Base-by-base conservation (phyloP, 169 alveolate genomes). In the Sarcocystis neurona region DNA sequence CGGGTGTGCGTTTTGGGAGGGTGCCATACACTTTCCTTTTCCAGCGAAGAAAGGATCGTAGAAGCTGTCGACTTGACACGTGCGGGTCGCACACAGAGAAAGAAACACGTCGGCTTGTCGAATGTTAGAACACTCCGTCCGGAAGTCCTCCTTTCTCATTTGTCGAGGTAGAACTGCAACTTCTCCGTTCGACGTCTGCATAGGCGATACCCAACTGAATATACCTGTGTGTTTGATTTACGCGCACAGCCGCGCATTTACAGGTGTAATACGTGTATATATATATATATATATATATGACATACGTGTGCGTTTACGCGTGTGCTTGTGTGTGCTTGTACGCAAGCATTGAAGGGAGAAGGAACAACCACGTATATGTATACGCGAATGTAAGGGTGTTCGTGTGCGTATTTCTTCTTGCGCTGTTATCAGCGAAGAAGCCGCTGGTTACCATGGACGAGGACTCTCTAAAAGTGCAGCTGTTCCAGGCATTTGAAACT, bases 381-480 rank as follows among this genome's bases (percentile, higher is more conserved):
- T 66, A 8, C 27, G 34, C 27, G 8, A 8, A 12, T 66, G 15
- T 66, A 66, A 8, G 10, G 15, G 41, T n/a, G 8, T 12, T 27
- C 0, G 1, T 8, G 32, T 23, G 70, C 44, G 0, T 27, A 43
- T n/a, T 63, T 63, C 34, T 32, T 10, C 56, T 20, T 10, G 3
- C 23, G 32, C n/a, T 3, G 2, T 79, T n/a, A 10, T 41, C 85
- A 85, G 90, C 68, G 72, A 85, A 85, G 88, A 48, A 82, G 27
- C 77, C 80, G 58, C 78, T 77, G 18, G 70, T 89, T 27, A n/a
- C 89, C 18, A 60, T 89, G 1, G 92, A 89, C 41, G 84, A 85
- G 44, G 90, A 89, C 23, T 70, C 89, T 18, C 66, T 89, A 10
- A 89, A 89, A 47, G 63, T 94, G 80, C 89, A 85, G 70, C 92